Base-by-base conservation (phyloP, 139 green algal genomes). In the Chlamydomonas incerta region DNA sequence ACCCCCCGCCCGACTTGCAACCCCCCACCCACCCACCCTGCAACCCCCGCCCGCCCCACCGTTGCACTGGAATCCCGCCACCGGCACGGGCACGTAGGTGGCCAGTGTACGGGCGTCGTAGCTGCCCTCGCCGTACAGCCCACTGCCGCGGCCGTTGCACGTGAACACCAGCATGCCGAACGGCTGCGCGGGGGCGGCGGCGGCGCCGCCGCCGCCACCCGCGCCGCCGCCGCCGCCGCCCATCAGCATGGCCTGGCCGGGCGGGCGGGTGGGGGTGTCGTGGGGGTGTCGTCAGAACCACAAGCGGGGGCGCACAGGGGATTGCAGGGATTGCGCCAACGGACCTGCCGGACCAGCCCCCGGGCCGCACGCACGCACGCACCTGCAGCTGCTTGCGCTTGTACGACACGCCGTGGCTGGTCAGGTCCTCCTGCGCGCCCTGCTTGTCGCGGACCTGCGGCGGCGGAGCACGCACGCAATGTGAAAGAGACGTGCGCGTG, bases 151-250 rank as follows among this genome's bases (percentile, higher is more conserved):
- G 17, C 93, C 93, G 65, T 93, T 95, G 89, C 93, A 95, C 26
- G 81, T 92, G 86, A 95, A 94, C 62, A 95, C 66, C 26, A 95
- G 63, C 68, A 90, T 90, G 29, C 90, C 93, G 84, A 95, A 90
- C 15, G 92, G 81, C 5, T 70, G 72, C 15, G 85, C 50, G 18
- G 57, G 57, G 10, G 35, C 31, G 15, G 71, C 28, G n/a, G 24
- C 60, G 5, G 3, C 21, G 41, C 41, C 41, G 41, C 41, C 41
- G 41, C n/a, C 72, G 31, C 55, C 2, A 31, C 60, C 60, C 60
- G 3, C 21, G 41, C 41, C 41, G 41, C 41, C 41, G 41, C n/a
- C 72, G 31, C 55, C 2, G 35, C 58, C 37, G 34, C 58, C 57
- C 21, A 35, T 28, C 41, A 83, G 28, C 76, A 83, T 74, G 18